These are phyloP conservation scores for Barnettozyma populi DNA, from an alignment of 805 yeast genomes.

Conservation along the genomic window DNA sequence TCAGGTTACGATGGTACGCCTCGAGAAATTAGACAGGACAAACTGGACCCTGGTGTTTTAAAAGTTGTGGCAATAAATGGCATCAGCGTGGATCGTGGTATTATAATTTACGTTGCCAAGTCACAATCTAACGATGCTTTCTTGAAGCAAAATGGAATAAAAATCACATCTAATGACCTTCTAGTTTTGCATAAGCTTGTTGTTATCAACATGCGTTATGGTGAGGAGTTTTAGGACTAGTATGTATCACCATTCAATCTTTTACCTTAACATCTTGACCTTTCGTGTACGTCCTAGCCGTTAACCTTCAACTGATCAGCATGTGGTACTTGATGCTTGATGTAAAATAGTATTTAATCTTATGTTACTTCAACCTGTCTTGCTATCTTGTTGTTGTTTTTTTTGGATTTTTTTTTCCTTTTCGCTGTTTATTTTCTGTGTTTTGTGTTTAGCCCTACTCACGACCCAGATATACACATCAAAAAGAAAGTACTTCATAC, in stretches of 20 bases:
- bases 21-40: conserved; percentile 6
- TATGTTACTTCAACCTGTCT: too few relatives aligned
- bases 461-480: not conserved
- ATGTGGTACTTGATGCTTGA: too few relatives aligned
- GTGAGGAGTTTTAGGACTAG: not conserved
- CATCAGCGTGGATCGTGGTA: conserved; percentile 6
- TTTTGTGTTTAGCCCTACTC: not conserved
- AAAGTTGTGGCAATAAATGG: conserved; percentile 21
- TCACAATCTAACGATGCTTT: not conserved
- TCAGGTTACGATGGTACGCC: conserved; percentile 12
- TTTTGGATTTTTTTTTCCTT: too few relatives aligned
- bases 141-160: not conserved
- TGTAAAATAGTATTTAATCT: too few relatives aligned
- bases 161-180: conserved; percentile 6
- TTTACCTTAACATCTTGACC: not conserved
- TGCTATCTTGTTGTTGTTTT: too few relatives aligned
- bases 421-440: not conserved
- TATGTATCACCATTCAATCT: too few relatives aligned
- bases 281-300: too few relatives aligned
- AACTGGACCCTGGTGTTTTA: conserved; percentile 15
- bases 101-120: conserved; percentile 11
- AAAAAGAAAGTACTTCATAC: not conserved
- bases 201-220: conserved; percentile 5
- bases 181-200: conserved; percentile 3
- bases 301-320: too few relatives aligned